Conservation (phyloP, 805 yeast species). For the Starmerella asiatica region DNA sequence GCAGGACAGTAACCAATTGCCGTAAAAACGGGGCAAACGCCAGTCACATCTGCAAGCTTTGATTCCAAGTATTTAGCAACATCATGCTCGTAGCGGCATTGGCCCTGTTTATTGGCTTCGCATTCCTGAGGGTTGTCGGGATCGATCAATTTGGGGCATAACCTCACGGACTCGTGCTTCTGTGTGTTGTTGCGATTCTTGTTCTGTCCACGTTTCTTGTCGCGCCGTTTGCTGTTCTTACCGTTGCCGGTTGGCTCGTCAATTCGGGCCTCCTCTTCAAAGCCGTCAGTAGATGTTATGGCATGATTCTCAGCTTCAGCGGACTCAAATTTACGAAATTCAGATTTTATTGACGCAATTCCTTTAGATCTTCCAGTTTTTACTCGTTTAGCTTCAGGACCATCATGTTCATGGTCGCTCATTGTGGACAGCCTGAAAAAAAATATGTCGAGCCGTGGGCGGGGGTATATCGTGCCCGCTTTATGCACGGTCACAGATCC, state of each 20-base stretch:
- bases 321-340: conserved; percentile 8
- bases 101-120: conserved; percentile 41
- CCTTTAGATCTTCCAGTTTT: conserved; percentile 21
- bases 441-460: neutral
- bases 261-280: conserved; percentile 17
- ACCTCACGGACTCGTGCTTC: conserved; percentile 16
- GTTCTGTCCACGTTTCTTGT: conserved; percentile 22
- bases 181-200: conserved; percentile 20
- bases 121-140: conserved; percentile 21
- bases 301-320: conserved; percentile 3
- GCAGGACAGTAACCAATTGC: conserved; percentile 83
- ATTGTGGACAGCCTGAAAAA: neutral
- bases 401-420: too few relatives aligned
- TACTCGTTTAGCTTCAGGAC: conserved; percentile 14
- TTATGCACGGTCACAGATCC: too few relatives aligned
- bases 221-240: conserved; percentile 9
- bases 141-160: conserved; percentile 17
- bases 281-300: conserved; percentile 12
- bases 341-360: conserved; percentile 21
- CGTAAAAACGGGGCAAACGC: conserved; percentile 69
- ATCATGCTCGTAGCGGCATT: conserved; percentile 70
- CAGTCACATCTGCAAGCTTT: conserved; percentile 62
- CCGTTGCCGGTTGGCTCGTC: conserved; percentile 12
- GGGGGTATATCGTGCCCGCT: neutral
- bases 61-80: conserved; percentile 45